Base-by-base conservation (phyloP, 371 early-diverging fungal species). In the Actinomortierella ambigua region DNA sequence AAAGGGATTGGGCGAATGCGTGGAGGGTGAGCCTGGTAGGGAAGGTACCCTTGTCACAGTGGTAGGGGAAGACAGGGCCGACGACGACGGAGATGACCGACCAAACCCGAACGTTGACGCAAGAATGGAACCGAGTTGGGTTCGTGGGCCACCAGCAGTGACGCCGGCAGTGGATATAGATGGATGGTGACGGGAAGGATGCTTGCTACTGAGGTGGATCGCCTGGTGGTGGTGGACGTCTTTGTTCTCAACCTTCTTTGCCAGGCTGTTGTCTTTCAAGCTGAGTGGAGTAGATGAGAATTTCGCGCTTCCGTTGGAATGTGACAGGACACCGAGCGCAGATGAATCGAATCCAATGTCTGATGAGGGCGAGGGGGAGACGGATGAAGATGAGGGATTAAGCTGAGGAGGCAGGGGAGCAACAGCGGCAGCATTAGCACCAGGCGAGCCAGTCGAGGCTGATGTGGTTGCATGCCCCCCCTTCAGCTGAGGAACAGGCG, bases 91-190 rank as follows among this genome's bases (percentile, higher is more conserved):
- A 2, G 48, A 48, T 8, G 48, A 48, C 48, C 22, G 55, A 13
- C 63, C 63, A 20, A 70, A 53, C 4, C 69, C 69, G 15, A 70
- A 53, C 4, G 57, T 46, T 1, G 65, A 58, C 28, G 71, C 66
- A 41, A 71, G 47, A 22, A 62, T 52, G 0, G 63, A 59, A 55
- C 71, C 71, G 0, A 70, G 51, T 6, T 53, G 55, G 1, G 62
- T 64, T 6, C 70, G 61, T 18, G 64, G 41, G 22, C 41, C 13
- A n/a, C 20, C 8, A 18, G n/a, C 20, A 15, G 34, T 11, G 3
- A 14, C 15, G 9, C 27, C 26, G 15, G 50, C 51, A n/a, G 48
- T 20, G 2, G 57, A 55, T 13, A 20, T n/a, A 7, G 65, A 51
- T 0, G 57, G 50, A 18, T 52, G 53, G 14, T 42, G 55, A 11